Evolutionary conservation across 225 moss, liverwort and hornwort genomes (phyloP).

Genomic region (Pseudisothecium myosuroides): DNA sequence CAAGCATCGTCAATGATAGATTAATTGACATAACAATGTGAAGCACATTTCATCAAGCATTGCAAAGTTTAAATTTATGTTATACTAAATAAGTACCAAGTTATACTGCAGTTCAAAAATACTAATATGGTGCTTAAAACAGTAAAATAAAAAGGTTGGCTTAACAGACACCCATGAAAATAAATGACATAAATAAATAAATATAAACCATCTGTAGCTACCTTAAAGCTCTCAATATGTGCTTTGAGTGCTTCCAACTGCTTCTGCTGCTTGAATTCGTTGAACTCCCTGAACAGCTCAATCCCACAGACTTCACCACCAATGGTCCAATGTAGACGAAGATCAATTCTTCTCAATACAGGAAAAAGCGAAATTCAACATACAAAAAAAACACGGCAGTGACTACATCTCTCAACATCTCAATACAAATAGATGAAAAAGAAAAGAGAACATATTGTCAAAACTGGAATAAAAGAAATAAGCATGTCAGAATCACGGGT

Average conservation of each 20-base stretch:
- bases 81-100: background rate
- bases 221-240: conserved; percentile 70
- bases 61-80: background rate
- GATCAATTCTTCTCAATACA: background rate
- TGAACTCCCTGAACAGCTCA: conserved; percentile 60
- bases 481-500: background rate
- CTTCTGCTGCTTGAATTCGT: conserved; percentile 74
- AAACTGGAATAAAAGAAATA: background rate
- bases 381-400: background rate
- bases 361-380: background rate
- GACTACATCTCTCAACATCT: background rate
- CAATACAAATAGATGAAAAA: background rate
- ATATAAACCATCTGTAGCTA: background rate
- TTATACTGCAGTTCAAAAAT: background rate
- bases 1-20: background rate
- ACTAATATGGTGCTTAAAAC: background rate
- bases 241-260: conserved; percentile 71
- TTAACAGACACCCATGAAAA: background rate
- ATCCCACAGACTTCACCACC: background rate
- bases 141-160: background rate
- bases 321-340: background rate
- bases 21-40: background rate
- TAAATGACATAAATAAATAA: background rate
- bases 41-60: background rate
- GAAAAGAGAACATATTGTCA: background rate